These are phyloP conservation scores for Nelumbo lutea DNA, from an alignment of 164 flowering plant genomes.

Conservation along the genomic window DNA sequence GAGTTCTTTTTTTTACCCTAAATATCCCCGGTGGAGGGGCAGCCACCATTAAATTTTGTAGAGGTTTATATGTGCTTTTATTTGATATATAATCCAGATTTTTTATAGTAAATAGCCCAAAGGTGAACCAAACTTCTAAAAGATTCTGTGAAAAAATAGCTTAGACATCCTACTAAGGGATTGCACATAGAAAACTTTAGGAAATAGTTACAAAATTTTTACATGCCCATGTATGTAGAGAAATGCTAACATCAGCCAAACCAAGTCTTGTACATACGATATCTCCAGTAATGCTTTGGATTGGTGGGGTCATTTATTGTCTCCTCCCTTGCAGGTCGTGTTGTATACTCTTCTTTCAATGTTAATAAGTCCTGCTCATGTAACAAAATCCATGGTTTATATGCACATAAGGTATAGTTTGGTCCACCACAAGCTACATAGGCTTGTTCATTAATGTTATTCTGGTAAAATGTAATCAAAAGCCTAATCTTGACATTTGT, in stretches of 20 bases:
- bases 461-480: neutral
- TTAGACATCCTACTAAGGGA: neutral
- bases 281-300: conserved; percentile 99
- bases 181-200: neutral
- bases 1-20: no score
- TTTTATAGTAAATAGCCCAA: neutral
- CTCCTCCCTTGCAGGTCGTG: conserved; percentile 88
- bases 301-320: conserved; percentile 95
- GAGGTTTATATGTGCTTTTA: no score
- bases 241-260: neutral
- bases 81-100: neutral
- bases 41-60: no score
- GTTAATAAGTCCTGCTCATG: conserved; percentile 74
- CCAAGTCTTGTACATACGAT: conserved; percentile 45
- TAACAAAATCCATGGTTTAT: conserved; percentile 5
- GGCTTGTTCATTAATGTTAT: neutral
- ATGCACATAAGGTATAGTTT: neutral
- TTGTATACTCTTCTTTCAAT: conserved; percentile 74
- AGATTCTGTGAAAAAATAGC: neutral
- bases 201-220: neutral
- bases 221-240: neutral
- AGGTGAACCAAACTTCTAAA: neutral
- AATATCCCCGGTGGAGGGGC: no score
- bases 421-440: neutral
- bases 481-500: neutral